These are phyloP conservation scores for Somion occarium DNA, from an alignment of 1,284 basidiomycete genomes.

Conservation along the genomic window DNA sequence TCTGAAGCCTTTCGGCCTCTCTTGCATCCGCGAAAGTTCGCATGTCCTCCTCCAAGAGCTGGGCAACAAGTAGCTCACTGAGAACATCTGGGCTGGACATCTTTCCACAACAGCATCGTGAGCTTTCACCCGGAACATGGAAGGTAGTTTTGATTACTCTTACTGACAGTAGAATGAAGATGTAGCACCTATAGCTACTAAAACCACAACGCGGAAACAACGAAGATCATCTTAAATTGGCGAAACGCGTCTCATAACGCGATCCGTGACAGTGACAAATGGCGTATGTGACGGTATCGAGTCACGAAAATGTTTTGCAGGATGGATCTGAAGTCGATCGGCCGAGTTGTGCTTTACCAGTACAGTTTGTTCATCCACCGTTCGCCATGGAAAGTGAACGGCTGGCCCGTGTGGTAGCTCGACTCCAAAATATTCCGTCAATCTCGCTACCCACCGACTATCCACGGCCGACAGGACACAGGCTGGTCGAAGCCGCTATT, in stretches of 20 bases:
- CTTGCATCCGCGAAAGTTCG: conserved; percentile 20
- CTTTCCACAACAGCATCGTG: background rate
- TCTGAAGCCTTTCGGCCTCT: conserved; percentile 30
- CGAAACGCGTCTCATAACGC: no score
- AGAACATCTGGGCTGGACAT: conserved; percentile 4
- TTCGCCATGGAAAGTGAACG: conserved; percentile 31
- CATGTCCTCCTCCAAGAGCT: conserved; percentile 33
- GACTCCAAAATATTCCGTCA: conserved; percentile 77
- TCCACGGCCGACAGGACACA: conserved; percentile 75
- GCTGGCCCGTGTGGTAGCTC: conserved; percentile 51
- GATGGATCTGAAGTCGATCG: no score
- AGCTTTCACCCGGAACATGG: background rate
- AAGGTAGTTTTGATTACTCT: background rate
- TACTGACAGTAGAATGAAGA: background rate
- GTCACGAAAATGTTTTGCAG: no score
- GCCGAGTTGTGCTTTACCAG: no score
- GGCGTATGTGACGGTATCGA: no score
- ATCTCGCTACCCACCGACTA: conserved; percentile 97
- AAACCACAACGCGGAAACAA: no score
- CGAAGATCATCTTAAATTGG: no score
- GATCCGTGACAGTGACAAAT: no score
- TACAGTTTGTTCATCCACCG: no score
- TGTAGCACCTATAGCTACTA: no score
- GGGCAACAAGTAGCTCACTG: conserved; percentile 26
- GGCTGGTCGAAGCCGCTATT: conserved; percentile 77